phyloP scores from a whole-genome alignment of 208 protist species.

The Leishmania tropica region DNA sequence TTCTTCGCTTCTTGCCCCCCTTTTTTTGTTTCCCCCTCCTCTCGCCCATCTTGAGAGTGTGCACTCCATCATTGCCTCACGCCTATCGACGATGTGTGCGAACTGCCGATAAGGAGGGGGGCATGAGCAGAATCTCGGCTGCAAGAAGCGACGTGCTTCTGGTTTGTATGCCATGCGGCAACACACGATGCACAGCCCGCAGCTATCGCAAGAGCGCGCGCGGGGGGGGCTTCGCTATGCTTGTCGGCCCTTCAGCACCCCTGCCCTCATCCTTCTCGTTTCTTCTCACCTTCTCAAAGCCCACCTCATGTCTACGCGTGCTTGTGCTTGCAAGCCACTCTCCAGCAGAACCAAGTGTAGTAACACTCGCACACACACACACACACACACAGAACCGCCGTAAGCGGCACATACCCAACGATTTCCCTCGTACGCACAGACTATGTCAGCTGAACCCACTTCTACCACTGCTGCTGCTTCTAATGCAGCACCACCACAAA shows the following conservation, averaged over 20 bases:
- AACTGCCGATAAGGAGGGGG: neutral
- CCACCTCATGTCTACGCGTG: neutral
- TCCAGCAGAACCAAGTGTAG: neutral
- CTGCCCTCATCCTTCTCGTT: neutral
- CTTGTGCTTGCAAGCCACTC: neutral
- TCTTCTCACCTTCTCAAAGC: neutral
- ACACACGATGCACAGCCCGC: neutral
- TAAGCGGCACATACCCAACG: neutral
- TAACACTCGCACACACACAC: neutral
- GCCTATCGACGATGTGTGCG: neutral
- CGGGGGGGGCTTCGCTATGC: neutral
- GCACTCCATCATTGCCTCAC: neutral
- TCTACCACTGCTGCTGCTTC: neutral
- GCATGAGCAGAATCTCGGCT: neutral
- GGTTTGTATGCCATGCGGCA: neutral
- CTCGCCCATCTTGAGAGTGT: neutral
- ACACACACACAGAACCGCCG: neutral
- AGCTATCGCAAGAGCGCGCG: neutral
- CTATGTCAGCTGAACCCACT: constrained; percentile 5
- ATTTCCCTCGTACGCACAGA: neutral
- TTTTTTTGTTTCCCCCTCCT: neutral
- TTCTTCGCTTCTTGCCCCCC: neutral
- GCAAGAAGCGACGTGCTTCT: neutral
- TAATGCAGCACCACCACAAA: neutral
- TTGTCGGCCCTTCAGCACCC: neutral